Evolutionary conservation across 2,329 filamentous ascomycete genomes (phyloP).

Genomic region (Fusarium robinianum): DNA sequence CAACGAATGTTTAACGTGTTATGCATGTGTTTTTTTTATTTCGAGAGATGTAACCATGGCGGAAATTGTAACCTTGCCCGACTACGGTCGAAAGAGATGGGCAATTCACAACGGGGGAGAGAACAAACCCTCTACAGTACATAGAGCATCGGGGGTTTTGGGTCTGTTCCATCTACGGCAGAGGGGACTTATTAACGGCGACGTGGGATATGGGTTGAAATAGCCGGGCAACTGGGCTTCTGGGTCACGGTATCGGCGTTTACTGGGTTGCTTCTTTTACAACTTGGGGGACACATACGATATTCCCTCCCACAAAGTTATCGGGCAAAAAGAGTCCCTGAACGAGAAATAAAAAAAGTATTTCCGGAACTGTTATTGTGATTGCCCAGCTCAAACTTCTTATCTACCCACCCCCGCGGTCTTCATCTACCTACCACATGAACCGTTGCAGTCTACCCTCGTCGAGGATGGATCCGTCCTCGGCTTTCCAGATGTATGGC

Average conservation of each 20-base stretch:
- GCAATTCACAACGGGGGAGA: background rate
- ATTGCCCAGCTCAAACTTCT: too few relatives aligned
- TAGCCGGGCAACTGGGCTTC: constrained; percentile 2
- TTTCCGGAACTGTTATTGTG: constrained; percentile 19
- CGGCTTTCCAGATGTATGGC: constrained; percentile 68
- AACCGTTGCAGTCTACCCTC: constrained; percentile 70
- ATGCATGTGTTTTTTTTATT: background rate
- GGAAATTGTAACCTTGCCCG: too few relatives aligned
- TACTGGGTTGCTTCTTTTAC: constrained; percentile 16
- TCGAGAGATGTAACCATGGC: too few relatives aligned
- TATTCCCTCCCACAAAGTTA: constrained; percentile 10
- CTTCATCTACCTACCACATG: constrained; percentile 67
- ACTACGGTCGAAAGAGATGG: too few relatives aligned
- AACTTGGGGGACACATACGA: constrained; percentile 1
- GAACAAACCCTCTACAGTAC: constrained; percentile 15
- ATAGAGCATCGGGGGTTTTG: constrained; percentile 15
- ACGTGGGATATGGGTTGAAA: constrained; percentile 14
- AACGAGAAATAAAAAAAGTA: constrained; percentile 27
- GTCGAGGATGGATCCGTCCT: constrained; percentile 57
- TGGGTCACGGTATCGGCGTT: constrained; percentile 26
- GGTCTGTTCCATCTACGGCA: constrained; percentile 10
- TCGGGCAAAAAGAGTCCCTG: constrained; percentile 9
- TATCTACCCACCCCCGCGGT: background rate
- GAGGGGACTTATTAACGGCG: constrained; percentile 8
- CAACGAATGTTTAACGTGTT: background rate